Base-by-base conservation (phyloP, 140 eudicot genomes). In the Flaveria floridana region DNA sequence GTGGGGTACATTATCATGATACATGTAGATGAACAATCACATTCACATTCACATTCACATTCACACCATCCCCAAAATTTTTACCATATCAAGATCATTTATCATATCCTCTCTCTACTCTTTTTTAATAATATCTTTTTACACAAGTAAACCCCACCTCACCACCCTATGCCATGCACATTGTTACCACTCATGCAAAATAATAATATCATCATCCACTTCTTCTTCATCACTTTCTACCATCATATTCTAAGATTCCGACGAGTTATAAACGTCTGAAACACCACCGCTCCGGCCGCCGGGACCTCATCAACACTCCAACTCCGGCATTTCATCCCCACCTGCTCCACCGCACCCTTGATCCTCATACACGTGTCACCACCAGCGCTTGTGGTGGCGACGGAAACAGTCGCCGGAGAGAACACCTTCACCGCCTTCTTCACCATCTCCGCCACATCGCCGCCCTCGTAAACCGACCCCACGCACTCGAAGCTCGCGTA, bases 401-500 rank as follows among this genome's bases (percentile, higher is more conserved):
- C 91, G 1, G 96, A 88, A 77, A 91, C 78, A 0, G 83, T 82
- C 16, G 80, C 91, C 34, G 97, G 93, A 56, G 93, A 78, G 74
- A 91, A 91, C 25, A 91, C 88, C 62, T 82, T 85, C 50, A 86
- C 85, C 61, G 87, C 97, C 68, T 82, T 88, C 81, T 82, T 85
- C 81, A 91, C 67, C 72, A 82, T 76, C 61, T 84, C 89, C 2
- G 63, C 67, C 23, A 91, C 63, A n/a, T 73, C 81, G 2, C 76
- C 91, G 5, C 41, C 41, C 8, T 56, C 19, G 30, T 56, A 56
- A 18, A 56, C 14, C 12, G 92, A 83, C 9, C 84, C 93, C 0
- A 88, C 86, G 20, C 92, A 91, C 79, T 91, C 97, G 42, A 83
- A 91, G 68, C 97, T 91, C 0, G 96, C 97, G 30, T 91, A 91